These are phyloP conservation scores for Hypoxylon fragiforme DNA, from an alignment of 495 filamentous ascomycete genomes.

Conservation along the genomic window DNA sequence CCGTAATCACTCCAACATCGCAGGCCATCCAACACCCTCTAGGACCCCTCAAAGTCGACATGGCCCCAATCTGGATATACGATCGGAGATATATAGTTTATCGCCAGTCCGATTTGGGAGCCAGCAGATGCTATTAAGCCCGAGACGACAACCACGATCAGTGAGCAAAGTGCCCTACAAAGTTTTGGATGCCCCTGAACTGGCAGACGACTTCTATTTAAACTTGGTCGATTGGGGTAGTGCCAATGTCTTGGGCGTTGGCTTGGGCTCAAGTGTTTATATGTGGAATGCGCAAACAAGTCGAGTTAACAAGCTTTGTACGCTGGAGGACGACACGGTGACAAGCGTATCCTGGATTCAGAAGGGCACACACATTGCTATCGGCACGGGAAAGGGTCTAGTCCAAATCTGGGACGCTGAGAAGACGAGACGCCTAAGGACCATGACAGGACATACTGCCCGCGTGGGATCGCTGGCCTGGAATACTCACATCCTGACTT, in stretches of 20 bases:
- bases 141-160: slow-evolving; percentile 80
- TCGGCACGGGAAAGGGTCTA: slow-evolving; percentile 89
- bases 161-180: slow-evolving; percentile 97
- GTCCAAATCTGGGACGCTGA: slow-evolving; percentile 98
- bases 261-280: slow-evolving; percentile 90
- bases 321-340: slow-evolving; percentile 88
- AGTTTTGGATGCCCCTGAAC: slow-evolving; percentile 91
- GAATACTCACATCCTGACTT: slow-evolving; percentile 97
- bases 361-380: slow-evolving; percentile 88
- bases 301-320: slow-evolving; percentile 87
- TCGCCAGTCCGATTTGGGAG: slow-evolving; percentile 89
- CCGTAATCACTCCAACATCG: slow-evolving; percentile 64
- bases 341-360: slow-evolving; percentile 99
- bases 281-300: slow-evolving; percentile 95
- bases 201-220: slow-evolving; percentile 96
- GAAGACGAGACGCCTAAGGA: slow-evolving; percentile 77
- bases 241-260: slow-evolving; percentile 88
- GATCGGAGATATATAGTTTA: slow-evolving; percentile 89
- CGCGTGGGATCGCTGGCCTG: slow-evolving; percentile 90
- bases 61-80: slow-evolving; percentile 80
- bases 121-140: slow-evolving; percentile 88
- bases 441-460: slow-evolving; percentile 94
- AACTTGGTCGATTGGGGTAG: slow-evolving; percentile 99
- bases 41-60: slow-evolving; percentile 87
- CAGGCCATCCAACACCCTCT: slow-evolving; percentile 78